phyloP scores from a whole-genome alignment of 306 rosid species.

The Quercus wislizeni region DNA sequence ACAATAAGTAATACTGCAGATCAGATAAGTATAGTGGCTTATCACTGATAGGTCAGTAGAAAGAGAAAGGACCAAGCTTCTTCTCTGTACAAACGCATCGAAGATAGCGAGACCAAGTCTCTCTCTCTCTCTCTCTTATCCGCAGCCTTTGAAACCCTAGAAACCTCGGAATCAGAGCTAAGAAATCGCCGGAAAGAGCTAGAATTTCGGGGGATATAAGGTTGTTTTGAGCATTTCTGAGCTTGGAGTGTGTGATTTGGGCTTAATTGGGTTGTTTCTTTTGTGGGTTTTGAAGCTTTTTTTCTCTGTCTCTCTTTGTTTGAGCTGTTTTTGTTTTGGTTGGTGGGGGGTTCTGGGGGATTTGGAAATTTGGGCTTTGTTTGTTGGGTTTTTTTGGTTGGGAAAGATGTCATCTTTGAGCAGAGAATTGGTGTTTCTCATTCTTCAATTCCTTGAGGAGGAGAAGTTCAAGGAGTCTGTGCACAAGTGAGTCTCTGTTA shows the following conservation, averaged over 20 bases:
- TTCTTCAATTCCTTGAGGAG: constrained; percentile 85
- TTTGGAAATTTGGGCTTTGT: neutral
- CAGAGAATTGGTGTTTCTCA: constrained; percentile 86
- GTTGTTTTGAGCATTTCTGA: constrained; percentile 17
- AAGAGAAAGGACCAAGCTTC: constrained; percentile 32
- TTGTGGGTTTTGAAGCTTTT: constrained; percentile 23
- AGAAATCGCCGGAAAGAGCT: constrained; percentile 14
- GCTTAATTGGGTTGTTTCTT: constrained; percentile 13
- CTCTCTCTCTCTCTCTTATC: constrained; percentile 33
- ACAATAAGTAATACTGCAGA: rapidly evolving
- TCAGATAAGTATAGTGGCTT: rapidly evolving
- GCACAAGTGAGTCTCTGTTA: constrained; percentile 50
- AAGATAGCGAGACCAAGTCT: constrained; percentile 72
- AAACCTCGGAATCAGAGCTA: constrained; percentile 37
- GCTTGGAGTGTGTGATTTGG: constrained; percentile 7
- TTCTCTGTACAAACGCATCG: constrained; percentile 60
- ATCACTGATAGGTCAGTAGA: constrained; percentile 64
- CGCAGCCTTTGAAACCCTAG: constrained; percentile 77
- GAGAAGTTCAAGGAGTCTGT: constrained; percentile 73
- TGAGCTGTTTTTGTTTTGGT: neutral
- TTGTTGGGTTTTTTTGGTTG: constrained; percentile 5
- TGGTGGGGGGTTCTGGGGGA: constrained; percentile 3
- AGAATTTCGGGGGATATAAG: constrained; percentile 26
- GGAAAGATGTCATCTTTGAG: constrained; percentile 65
- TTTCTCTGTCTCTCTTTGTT: neutral